Evolutionary conservation across 2,329 filamentous ascomycete genomes (phyloP).

Genomic region (Claviceps monticola): DNA sequence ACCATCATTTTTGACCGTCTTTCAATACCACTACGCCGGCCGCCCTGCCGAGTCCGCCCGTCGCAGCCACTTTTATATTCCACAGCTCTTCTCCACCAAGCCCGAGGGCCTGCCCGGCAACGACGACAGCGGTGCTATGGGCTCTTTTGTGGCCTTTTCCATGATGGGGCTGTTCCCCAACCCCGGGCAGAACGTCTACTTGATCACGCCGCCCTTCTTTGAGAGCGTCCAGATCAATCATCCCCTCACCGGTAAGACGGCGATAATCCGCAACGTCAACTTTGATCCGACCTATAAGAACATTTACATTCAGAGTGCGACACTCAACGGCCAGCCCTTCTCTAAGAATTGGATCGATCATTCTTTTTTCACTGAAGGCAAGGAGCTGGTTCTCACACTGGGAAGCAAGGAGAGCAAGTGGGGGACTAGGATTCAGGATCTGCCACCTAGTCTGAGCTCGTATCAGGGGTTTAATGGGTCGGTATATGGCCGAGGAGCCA

Average conservation of each 20-base stretch:
- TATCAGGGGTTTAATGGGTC: conserved; percentile 16
- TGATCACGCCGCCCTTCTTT: conserved; percentile 59
- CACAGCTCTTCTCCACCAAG: conserved; percentile 45
- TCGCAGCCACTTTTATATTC: conserved; percentile 52
- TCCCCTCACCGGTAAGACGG: conserved; percentile 42
- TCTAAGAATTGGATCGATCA: conserved; percentile 55
- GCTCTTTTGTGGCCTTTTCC: conserved; percentile 47
- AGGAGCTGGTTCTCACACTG: conserved; percentile 47
- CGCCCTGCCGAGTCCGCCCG: conserved; percentile 41
- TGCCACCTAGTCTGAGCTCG: conserved; percentile 43
- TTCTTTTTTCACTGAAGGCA: conserved; percentile 52
- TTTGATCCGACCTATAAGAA: conserved; percentile 45
- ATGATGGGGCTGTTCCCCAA: conserved; percentile 63
- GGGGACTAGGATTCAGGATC: conserved; percentile 44
- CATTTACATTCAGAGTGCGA: conserved; percentile 53
- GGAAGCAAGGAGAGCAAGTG: conserved; percentile 48
- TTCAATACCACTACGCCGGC: conserved; percentile 56
- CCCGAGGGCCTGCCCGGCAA: conserved; percentile 52
- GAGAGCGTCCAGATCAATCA: conserved; percentile 43
- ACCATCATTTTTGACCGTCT: conserved; percentile 47
- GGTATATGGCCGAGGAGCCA: too few relatives aligned
- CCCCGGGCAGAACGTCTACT: conserved; percentile 54
- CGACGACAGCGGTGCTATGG: conserved; percentile 59
- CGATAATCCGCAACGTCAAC: conserved; percentile 44
- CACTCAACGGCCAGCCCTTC: conserved; percentile 44